Percentiles rank a stretch among this genome's conserved stretches.
These are phyloP conservation scores for Metschnikowia amazonensis DNA, from an alignment of 805 yeast genomes.

Conservation along the genomic window DNA sequence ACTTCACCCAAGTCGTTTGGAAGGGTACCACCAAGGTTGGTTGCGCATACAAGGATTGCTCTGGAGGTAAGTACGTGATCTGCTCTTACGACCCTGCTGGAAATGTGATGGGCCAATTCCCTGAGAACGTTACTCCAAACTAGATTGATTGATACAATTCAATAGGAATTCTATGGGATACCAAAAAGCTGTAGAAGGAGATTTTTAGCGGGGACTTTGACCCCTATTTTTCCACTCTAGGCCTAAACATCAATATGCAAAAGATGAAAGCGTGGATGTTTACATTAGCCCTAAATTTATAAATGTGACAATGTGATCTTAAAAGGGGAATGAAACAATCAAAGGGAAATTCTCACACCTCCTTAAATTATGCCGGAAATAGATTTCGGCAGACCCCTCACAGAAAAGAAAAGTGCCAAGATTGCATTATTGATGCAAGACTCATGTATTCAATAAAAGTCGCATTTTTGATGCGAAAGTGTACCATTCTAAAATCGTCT, in stretches of 20 bases:
- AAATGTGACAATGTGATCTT: too few species aligned
- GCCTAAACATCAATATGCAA: too few species aligned
- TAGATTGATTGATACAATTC: background rate
- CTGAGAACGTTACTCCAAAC: conserved; percentile 11
- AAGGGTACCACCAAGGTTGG: conserved; percentile 57
- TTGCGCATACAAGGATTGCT: conserved; percentile 67
- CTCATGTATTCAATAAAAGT: too few species aligned
- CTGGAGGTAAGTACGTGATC: conserved; percentile 54
- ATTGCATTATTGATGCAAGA: background rate
- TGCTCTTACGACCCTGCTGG: conserved; percentile 79
- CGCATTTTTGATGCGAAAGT: background rate
- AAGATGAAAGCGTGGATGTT: too few species aligned
- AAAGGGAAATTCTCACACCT: too few species aligned
- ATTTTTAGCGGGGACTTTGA: too few species aligned
- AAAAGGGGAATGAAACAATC: too few species aligned
- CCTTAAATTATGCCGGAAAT: too few species aligned
- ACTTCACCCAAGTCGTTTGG: conserved; percentile 84
- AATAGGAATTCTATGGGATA: background rate
- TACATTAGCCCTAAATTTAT: too few species aligned
- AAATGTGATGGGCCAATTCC: conserved; percentile 49
- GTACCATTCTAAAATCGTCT: background rate
- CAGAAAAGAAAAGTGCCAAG: background rate
- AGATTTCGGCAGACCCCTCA: too few species aligned
- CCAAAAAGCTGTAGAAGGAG: background rate
- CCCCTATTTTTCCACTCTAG: background rate